Evolutionary conservation across 305 asterid genomes (phyloP).

Genomic region (Plantago lanceolata): DNA sequence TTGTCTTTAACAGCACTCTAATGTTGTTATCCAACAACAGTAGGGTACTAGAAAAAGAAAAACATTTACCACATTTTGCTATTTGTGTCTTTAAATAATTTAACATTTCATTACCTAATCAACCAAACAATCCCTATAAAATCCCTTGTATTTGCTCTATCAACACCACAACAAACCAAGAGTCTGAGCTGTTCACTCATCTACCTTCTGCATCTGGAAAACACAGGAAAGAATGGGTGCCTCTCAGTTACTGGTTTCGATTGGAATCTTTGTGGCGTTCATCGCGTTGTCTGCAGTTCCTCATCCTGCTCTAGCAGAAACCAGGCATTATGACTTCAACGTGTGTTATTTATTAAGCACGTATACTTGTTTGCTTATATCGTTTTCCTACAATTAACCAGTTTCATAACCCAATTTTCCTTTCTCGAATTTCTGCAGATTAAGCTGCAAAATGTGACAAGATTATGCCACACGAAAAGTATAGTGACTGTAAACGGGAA

Average conservation of each 20-base stretch:
- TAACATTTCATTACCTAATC: conserved; percentile 21
- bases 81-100: neutral
- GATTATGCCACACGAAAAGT: conserved; percentile 41
- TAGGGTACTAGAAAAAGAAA: conserved; percentile 13
- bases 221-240: conserved; percentile 21
- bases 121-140: conserved; percentile 25
- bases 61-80: neutral
- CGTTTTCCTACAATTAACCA: neutral
- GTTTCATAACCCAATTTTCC: neutral
- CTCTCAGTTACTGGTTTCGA: conserved; percentile 9
- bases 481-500: conserved; percentile 43
- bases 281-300: conserved; percentile 22
- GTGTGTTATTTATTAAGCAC: conserved; percentile 17
- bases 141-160: conserved; percentile 9
- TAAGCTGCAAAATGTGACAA: conserved; percentile 32
- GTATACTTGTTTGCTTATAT: no score
- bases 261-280: conserved; percentile 9
- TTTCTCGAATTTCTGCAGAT: conserved; percentile 24
- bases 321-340: conserved; percentile 35
- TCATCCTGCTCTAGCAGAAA: conserved; percentile 22
- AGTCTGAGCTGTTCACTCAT: conserved; percentile 1
- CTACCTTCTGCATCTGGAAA: neutral
- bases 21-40: conserved; percentile 31
- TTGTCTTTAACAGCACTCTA: conserved; percentile 38
- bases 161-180: conserved; percentile 9